Percentiles rank a stretch among this genome's conserved stretches.
Conservation (phyloP, 2,329 filamentous ascomycete genomes). For the Metarhizium rileyi region DNA sequence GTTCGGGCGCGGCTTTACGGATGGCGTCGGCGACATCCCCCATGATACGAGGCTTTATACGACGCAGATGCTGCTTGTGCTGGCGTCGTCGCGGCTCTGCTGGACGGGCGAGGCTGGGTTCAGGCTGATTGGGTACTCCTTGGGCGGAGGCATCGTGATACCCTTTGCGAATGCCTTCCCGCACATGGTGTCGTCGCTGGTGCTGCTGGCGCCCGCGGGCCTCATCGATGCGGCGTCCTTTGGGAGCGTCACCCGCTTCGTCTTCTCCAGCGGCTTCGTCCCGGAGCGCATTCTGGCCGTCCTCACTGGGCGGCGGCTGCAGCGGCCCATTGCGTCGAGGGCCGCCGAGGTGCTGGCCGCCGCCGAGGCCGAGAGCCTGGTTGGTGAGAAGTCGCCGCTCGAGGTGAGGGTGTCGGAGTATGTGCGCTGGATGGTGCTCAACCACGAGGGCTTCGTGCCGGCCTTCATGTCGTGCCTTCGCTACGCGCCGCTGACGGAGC, state of each 20-base stretch:
- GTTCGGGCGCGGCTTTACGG: conserved; percentile 59
- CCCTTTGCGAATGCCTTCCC: conserved; percentile 68
- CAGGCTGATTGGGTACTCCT: conserved; percentile 66
- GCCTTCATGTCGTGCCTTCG: conserved; percentile 50
- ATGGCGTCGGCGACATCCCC: conserved; percentile 53
- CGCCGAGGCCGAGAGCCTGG: conserved; percentile 25
- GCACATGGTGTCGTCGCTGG: conserved; percentile 54
- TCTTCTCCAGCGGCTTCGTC: conserved; percentile 46
- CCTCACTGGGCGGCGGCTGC: conserved; percentile 38
- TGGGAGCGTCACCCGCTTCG: conserved; percentile 35
- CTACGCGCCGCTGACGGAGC: conserved; percentile 42
- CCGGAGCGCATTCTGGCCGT: conserved; percentile 41
- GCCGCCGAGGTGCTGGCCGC: conserved; percentile 23
- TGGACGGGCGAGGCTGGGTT: conserved; percentile 55
- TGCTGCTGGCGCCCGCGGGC: conserved; percentile 72
- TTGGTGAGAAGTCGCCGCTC: conserved; percentile 22
- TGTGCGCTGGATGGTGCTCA: conserved; percentile 47
- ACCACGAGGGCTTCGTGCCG: conserved; percentile 48
- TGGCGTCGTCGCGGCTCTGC: conserved; percentile 58
- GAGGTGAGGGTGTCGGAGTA: conserved; percentile 38
- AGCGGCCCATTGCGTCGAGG: conserved; percentile 36
- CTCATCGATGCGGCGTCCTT: conserved; percentile 52
- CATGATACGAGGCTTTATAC: conserved; percentile 68
- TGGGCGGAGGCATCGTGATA: conserved; percentile 70
- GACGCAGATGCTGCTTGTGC: conserved; percentile 59